Conservation (phyloP, 1,139 yeast species). For the Candida tropicalis region DNA sequence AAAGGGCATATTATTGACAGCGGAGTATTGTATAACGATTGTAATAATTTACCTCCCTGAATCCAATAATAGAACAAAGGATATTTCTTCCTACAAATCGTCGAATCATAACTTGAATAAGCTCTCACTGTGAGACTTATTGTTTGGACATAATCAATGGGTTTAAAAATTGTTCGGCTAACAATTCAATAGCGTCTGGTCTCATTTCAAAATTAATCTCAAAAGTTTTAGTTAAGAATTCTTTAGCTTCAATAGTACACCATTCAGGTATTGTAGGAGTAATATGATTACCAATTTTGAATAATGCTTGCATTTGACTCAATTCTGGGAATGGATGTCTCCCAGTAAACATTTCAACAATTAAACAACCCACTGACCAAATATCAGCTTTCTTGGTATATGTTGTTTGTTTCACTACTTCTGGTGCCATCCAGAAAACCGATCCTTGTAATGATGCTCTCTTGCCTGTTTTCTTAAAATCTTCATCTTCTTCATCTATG, state of each 20-base stretch:
- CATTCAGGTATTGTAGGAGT: constrained; percentile 79
- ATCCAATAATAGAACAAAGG: no score
- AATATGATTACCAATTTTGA: constrained; percentile 84
- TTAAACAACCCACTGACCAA: constrained; percentile 93
- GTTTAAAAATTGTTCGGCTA: constrained; percentile 62
- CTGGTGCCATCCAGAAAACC: constrained; percentile 99
- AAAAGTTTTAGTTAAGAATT: constrained; percentile 67
- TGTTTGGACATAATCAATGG: constrained; percentile 50
- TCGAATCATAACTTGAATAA: no score
- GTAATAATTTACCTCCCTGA: no score
- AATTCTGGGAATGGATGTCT: constrained; percentile 93
- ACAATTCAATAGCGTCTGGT: constrained; percentile 71
- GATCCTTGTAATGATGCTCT: constrained; percentile 91
- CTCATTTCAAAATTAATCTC: constrained; percentile 73
- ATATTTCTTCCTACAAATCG: no score
- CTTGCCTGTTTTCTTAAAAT: constrained; percentile 42
- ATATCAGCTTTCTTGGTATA: constrained; percentile 91
- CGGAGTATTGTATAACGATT: no score
- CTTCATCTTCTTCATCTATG: constrained; percentile 27
- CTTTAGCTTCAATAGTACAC: constrained; percentile 69
- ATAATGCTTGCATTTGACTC: constrained; percentile 94
- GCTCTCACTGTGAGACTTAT: constrained; percentile 10
- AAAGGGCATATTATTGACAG: no score
- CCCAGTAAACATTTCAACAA: constrained; percentile 94
- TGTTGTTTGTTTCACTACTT: constrained; percentile 88